Evolutionary conservation across 192 early-diverging fungal genomes (phyloP).

Genomic region (Entomortierella chlamydospora): DNA sequence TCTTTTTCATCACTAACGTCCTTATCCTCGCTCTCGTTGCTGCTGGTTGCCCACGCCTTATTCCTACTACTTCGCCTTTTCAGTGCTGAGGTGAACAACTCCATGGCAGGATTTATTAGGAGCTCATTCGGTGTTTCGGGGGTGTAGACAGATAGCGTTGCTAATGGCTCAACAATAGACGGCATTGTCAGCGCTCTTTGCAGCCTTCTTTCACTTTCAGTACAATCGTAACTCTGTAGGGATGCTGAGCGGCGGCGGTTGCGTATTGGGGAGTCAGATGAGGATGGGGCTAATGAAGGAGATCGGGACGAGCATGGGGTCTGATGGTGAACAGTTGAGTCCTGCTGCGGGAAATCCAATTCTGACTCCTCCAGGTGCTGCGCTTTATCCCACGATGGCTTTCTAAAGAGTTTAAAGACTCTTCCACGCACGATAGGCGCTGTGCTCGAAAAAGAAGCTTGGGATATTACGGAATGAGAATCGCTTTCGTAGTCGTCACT

Average conservation of each 20-base stretch:
- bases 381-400: neutral
- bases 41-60: too few relatives aligned
- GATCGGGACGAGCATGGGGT: slow-evolving; percentile 16
- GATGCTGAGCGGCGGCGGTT: neutral
- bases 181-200: too few relatives aligned
- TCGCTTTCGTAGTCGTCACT: slow-evolving; percentile 28
- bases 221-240: neutral
- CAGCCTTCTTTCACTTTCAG: too few relatives aligned
- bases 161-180: too few relatives aligned
- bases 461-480: slow-evolving; percentile 26
- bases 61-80: too few relatives aligned
- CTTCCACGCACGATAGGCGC: slow-evolving; percentile 35
- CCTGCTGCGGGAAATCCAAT: slow-evolving; percentile 1
- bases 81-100: too few relatives aligned
- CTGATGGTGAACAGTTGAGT: neutral
- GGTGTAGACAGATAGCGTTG: neutral
- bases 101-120: too few relatives aligned
- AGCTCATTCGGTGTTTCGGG: neutral
- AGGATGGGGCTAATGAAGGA: neutral
- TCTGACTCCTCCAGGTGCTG: neutral
- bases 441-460: slow-evolving; percentile 36
- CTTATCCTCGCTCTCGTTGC: too few relatives aligned
- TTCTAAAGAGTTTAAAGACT: slow-evolving; percentile 23
- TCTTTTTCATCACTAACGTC: too few relatives aligned
- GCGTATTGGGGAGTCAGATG: neutral